Evolutionary conservation across 306 rosid genomes (phyloP).

Genomic region (Carpinus viminea): DNA sequence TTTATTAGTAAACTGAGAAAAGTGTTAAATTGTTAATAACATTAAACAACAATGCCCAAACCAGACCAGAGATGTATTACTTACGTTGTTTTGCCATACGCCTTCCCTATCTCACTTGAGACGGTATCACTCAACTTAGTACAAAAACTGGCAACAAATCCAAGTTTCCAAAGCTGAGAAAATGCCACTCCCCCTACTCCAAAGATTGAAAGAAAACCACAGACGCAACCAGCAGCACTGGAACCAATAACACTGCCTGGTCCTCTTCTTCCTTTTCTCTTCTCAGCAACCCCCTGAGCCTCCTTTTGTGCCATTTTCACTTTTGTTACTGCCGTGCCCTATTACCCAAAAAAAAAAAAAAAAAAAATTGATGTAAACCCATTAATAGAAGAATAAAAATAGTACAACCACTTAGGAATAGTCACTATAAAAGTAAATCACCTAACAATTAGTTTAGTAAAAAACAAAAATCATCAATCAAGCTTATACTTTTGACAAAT

Average conservation of each 20-base stretch:
- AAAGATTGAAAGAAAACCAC: conserved; percentile 70
- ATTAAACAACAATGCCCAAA: not conserved
- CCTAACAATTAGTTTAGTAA: not conserved
- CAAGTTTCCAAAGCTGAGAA: conserved; percentile 76
- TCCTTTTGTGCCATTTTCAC: conserved; percentile 90
- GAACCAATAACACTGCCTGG: conserved; percentile 96
- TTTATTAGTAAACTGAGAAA: not conserved
- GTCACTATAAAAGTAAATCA: not conserved
- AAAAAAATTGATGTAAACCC: not conserved
- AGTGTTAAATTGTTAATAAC: not conserved
- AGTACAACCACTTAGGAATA: not conserved
- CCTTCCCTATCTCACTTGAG: conserved; percentile 98
- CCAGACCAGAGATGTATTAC: conserved; percentile 21
- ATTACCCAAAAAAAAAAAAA: not conserved
- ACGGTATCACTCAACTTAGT: conserved; percentile 96
- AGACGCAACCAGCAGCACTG: conserved; percentile 93
- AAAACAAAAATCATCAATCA: not conserved
- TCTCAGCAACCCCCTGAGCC: conserved; percentile 95
- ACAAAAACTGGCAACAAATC: conserved; percentile 94
- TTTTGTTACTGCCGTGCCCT: conserved; percentile 96
- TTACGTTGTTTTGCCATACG: conserved; percentile 91
- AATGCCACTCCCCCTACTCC: conserved; percentile 69
- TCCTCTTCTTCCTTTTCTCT: conserved; percentile 94
- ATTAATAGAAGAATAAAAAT: not conserved
- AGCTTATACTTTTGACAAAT: not conserved